Base-by-base conservation (phyloP, 2,329 filamentous ascomycete species). In the Nemania serpens region DNA sequence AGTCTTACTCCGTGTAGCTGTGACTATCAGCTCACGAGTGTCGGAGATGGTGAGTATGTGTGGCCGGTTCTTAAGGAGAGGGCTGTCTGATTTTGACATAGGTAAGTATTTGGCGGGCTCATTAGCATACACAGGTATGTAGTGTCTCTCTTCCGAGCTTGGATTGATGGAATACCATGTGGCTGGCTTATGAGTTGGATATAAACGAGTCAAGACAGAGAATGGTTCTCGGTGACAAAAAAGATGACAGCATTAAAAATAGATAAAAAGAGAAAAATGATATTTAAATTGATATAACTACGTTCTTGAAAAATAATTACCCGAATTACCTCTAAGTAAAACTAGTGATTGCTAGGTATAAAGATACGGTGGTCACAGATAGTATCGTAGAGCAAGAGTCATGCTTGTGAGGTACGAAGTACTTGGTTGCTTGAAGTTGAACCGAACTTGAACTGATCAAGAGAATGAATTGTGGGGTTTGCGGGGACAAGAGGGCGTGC, bases 1-100 rank as follows among this genome's bases (percentile, higher is more conserved):
- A 49, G 59, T 68, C 59, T 54, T 62, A 36, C 39, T 22, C 25
- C 39, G 17, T 52, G 51, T 55, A 49, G 56, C 53, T 48, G 36
- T 29, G 46, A 57, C 17, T 54, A 29, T 20, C 49, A 55, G 42
- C 55, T 58, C 29, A 48, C n/a, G 47, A 36, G 48, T 36, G 33
- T 46, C 41, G 33, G 51, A 61, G 45, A 25, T 3, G 33, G 10
- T 42, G 43, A 37, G 43, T 52, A 51, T 58, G 25, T 46, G 42
- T 34, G 45, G 54, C 20, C 13, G 33, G 17, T 46, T 36, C 15
- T 18, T 5, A 22, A 45, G 39, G 17, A 18, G 15, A 20, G 37
- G 36, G 18, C 6, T 36, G 36, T 48, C 17, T 48, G 43, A 36
- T 37, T 20, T 20, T 48, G 37, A 41, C 15, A 36, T 41, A n/a